phyloP scores from a whole-genome alignment of 768 basidiomycete genomes.

The Sarcomyxa edulis region DNA sequence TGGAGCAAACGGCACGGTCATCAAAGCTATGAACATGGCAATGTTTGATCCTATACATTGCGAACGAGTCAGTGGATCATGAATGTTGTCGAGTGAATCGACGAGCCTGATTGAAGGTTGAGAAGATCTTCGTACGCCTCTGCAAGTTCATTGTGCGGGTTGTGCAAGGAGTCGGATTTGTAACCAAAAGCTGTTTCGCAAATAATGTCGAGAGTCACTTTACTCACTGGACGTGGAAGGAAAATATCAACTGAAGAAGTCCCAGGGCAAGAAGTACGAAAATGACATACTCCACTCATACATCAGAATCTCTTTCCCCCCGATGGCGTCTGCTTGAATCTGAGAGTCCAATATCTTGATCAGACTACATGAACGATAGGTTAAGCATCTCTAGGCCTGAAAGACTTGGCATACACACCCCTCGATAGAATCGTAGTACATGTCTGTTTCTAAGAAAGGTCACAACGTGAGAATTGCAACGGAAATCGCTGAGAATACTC shows the following conservation, averaged over 20 bases:
- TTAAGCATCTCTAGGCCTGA: neutral
- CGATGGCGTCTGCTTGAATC: constrained; percentile 18
- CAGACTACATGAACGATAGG: constrained; percentile 22
- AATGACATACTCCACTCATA: constrained; percentile 41
- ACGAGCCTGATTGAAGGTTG: constrained; percentile 35
- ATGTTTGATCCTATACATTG: constrained; percentile 28
- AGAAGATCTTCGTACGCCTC: constrained; percentile 40
- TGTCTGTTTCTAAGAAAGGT: constrained; percentile 27
- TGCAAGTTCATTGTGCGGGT: constrained; percentile 42
- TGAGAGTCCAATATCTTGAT: constrained; percentile 29
- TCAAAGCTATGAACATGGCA: constrained; percentile 27
- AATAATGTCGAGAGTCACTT: constrained; percentile 49
- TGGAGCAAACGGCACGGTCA: constrained; percentile 31
- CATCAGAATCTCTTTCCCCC: constrained; percentile 26
- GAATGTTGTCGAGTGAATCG: constrained; percentile 8
- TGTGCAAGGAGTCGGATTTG: constrained; percentile 35
- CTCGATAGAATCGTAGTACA: constrained; percentile 44
- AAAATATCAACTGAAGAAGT: neutral
- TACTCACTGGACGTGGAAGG: constrained; percentile 31
- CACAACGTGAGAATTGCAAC: neutral
- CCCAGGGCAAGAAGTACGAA: neutral
- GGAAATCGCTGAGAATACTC: constrained; percentile 10
- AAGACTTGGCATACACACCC: constrained; percentile 21
- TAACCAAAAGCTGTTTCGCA: constrained; percentile 48
- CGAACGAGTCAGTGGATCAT: neutral